These are phyloP conservation scores for Nakazawaea ishiwadae DNA, from an alignment of 805 yeast genomes.

Conservation along the genomic window DNA sequence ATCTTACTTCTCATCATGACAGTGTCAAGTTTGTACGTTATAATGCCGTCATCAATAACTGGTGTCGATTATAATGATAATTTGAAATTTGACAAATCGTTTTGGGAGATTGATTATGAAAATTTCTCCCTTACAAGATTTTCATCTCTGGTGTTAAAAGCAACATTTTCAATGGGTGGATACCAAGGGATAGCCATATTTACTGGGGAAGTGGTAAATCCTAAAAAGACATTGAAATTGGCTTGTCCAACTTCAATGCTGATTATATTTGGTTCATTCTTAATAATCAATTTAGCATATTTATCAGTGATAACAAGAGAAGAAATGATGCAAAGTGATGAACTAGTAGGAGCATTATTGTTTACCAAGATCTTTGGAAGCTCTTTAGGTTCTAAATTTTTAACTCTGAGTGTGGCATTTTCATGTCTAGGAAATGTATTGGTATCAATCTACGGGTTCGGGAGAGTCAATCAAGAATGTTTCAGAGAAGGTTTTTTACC, in stretches of 20 bases:
- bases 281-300: conserved; percentile 52
- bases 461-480: conserved; percentile 61
- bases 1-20: conserved; percentile 42
- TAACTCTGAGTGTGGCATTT: conserved; percentile 54
- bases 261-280: conserved; percentile 43
- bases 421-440: conserved; percentile 60
- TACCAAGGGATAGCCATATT: conserved; percentile 62
- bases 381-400: conserved; percentile 45
- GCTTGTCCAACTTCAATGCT: conserved; percentile 56
- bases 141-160: conserved; percentile 52
- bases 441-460: conserved; percentile 54
- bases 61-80: conserved; percentile 14
- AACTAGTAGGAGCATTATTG: conserved; percentile 52
- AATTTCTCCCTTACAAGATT: conserved; percentile 38
- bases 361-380: conserved; percentile 54
- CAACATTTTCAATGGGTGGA: conserved; percentile 57
- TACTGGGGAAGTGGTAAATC: conserved; percentile 57
- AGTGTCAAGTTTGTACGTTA: conserved; percentile 44
- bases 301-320: conserved; percentile 48
- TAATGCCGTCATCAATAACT: conserved; percentile 32
- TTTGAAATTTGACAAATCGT: conserved; percentile 14
- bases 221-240: conserved; percentile 49
- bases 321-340: conserved; percentile 51
- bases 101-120: conserved; percentile 28
- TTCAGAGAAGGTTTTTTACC: conserved; percentile 63